Evolutionary conservation across 2,329 filamentous ascomycete species (phyloP).

Genomic region (Phyllosticta citribraziliensis): DNA sequence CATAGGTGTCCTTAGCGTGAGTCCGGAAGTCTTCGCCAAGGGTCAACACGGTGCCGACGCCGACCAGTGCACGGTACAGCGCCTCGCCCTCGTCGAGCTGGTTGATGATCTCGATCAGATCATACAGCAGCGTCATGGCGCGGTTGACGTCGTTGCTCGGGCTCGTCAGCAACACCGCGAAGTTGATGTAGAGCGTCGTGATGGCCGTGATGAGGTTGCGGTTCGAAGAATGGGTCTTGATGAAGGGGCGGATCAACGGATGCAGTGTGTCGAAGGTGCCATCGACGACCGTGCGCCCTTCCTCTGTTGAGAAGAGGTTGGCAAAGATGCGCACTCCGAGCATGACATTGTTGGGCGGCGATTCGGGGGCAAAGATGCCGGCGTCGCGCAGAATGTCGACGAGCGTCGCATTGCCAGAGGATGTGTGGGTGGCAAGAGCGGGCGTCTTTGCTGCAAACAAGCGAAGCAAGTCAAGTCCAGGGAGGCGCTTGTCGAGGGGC

Average conservation of each 20-base stretch:
- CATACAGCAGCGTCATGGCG: conserved; percentile 47
- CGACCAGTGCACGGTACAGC: conserved; percentile 71
- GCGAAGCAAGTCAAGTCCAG: conserved; percentile 80
- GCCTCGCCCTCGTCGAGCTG: conserved; percentile 70
- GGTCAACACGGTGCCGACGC: conserved; percentile 65
- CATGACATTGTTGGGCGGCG: conserved; percentile 74
- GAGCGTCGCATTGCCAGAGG: conserved; percentile 47
- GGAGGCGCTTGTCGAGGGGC: conserved; percentile 71
- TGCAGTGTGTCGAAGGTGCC: conserved; percentile 52
- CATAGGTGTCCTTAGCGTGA: conserved; percentile 48
- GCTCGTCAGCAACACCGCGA: conserved; percentile 59
- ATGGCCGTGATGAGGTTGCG: conserved; percentile 75
- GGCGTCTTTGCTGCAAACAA: conserved; percentile 62
- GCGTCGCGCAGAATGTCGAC: conserved; percentile 49
- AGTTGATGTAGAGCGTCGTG: conserved; percentile 76
- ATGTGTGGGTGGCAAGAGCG: conserved; percentile 51
- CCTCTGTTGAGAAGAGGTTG: conserved; percentile 70
- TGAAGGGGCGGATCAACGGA: conserved; percentile 52
- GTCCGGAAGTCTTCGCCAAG: conserved; percentile 51
- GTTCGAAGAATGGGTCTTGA: conserved; percentile 47
- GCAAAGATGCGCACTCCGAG: conserved; percentile 71
- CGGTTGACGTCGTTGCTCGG: conserved; percentile 40
- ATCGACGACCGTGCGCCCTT: conserved; percentile 54
- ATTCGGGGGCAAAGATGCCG: conserved; percentile 46
- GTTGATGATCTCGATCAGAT: conserved; percentile 53